Percentiles rank a stretch among this genome's conserved stretches.
phyloP scores from a whole-genome alignment of 2,329 filamentous ascomycete genomes.

The Endoconidiophora laricicola region DNA sequence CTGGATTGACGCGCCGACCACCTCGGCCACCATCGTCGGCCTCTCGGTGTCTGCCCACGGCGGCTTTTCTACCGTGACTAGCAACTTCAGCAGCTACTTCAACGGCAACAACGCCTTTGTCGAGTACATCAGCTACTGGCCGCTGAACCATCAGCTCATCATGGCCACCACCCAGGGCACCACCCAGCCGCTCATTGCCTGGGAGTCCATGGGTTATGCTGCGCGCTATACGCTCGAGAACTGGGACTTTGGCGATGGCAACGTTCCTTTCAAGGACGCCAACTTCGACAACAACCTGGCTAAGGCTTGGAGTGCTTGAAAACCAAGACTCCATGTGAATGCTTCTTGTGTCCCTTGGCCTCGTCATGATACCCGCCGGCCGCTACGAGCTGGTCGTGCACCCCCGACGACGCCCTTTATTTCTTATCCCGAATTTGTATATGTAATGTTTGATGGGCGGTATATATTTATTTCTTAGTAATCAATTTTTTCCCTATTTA shows the following conservation, averaged over 20 bases:
- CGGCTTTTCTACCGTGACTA: slow-evolving; percentile 18
- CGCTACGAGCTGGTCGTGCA: neutral
- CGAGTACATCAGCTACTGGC: slow-evolving; percentile 20
- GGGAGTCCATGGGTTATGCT: slow-evolving; percentile 24
- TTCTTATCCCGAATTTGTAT: no score
- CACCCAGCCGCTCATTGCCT: slow-evolving; percentile 25
- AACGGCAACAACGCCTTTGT: slow-evolving; percentile 16
- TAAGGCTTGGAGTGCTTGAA: slow-evolving; percentile 8
- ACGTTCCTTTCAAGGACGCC: slow-evolving; percentile 24
- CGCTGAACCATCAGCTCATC: slow-evolving; percentile 20
- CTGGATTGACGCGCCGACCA: slow-evolving; percentile 17
- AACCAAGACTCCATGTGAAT: neutral
- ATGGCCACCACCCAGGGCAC: slow-evolving; percentile 23
- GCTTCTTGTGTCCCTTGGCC: no score
- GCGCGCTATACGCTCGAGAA: slow-evolving; percentile 22
- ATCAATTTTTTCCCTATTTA: no score
- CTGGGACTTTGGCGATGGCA: slow-evolving; percentile 26
- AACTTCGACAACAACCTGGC: slow-evolving; percentile 16
- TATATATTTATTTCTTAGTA: neutral
- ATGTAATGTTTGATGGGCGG: neutral
- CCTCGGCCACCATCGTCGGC: slow-evolving; percentile 20
- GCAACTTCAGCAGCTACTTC: slow-evolving; percentile 4
- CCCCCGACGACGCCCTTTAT: neutral
- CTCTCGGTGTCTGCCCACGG: slow-evolving; percentile 25
- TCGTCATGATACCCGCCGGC: no score